Conservation (phyloP, 495 filamentous ascomycete genomes). For the Aspergillus campestris region DNA sequence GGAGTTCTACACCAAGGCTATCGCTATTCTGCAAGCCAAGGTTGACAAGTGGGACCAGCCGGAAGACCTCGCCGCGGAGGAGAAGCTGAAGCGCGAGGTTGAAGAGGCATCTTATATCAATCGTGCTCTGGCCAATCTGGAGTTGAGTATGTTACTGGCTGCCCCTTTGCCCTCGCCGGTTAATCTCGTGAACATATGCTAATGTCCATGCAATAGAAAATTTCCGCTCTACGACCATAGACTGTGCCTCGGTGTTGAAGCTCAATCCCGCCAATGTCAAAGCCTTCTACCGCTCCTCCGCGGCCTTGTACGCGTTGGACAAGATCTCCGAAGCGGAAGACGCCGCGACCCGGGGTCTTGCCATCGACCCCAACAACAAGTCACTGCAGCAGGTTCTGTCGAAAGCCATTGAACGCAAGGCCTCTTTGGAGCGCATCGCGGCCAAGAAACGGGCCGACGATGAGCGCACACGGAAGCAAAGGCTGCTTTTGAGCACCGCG, state of each 20-base stretch:
- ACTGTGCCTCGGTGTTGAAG: conserved; percentile 71
- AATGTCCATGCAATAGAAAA: conserved; percentile 46
- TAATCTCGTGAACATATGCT: conserved; percentile 2
- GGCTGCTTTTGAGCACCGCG: conserved; percentile 55
- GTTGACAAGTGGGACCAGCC: conserved; percentile 47
- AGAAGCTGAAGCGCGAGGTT: conserved; percentile 46
- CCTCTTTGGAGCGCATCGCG: conserved; percentile 24
- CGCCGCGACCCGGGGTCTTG: conserved; percentile 59
- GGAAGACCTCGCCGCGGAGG: conserved; percentile 43
- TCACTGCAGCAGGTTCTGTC: conserved; percentile 44
- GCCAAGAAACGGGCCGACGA: conserved; percentile 39
- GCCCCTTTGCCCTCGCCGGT: not conserved
- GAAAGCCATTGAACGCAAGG: conserved; percentile 47
- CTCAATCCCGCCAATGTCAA: conserved; percentile 76
- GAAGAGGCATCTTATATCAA: conserved; percentile 77
- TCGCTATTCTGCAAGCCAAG: conserved; percentile 53
- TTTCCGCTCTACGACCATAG: conserved; percentile 71
- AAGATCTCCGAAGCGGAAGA: conserved; percentile 70
- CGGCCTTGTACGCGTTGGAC: conserved; percentile 65
- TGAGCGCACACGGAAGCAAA: conserved; percentile 46
- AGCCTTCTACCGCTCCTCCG: conserved; percentile 74
- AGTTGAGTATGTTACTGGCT: conserved; percentile 44
- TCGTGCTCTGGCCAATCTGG: conserved; percentile 77
- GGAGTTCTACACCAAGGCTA: conserved; percentile 82
- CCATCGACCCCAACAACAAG: conserved; percentile 54